Conservation (phyloP, 1,284 basidiomycete species). For the Sporisorium reilianum region DNA sequence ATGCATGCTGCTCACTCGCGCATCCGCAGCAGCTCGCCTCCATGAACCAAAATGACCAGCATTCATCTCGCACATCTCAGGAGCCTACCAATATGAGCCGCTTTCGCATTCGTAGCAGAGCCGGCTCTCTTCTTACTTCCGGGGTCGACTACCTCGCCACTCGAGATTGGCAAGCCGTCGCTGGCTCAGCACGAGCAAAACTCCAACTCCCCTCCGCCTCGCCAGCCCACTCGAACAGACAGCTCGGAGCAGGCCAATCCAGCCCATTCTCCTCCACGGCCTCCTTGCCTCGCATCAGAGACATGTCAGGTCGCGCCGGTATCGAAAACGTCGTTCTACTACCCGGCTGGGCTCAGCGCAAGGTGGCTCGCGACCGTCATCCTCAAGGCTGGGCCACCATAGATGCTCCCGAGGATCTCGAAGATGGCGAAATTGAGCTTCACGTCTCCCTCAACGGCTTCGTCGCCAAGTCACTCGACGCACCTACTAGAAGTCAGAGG, state of each 20-base stretch:
- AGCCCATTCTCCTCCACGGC: slow-evolving; percentile 22
- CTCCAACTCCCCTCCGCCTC: slow-evolving; percentile 25
- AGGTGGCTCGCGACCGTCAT: slow-evolving; percentile 46
- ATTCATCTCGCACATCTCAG: slow-evolving; percentile 22
- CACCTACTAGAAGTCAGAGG: slow-evolving; percentile 44
- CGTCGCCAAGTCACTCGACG: slow-evolving; percentile 29
- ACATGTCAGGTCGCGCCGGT: slow-evolving; percentile 32
- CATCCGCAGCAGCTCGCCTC: slow-evolving; percentile 4
- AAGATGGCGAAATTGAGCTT: slow-evolving; percentile 54
- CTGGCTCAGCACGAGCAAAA: slow-evolving; percentile 28
- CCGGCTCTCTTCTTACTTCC: slow-evolving; percentile 35
- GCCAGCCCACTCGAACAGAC: neutral
- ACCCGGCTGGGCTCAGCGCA: slow-evolving; percentile 51
- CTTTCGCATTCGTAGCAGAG: slow-evolving; percentile 39
- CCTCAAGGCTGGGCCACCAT: slow-evolving; percentile 45
- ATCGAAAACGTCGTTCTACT: slow-evolving; percentile 39
- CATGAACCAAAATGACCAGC: slow-evolving; percentile 32
- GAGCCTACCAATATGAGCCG: slow-evolving; percentile 41
- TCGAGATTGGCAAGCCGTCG: slow-evolving; percentile 43
- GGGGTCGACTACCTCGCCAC: slow-evolving; percentile 41
- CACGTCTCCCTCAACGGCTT: slow-evolving; percentile 44
- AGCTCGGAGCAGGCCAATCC: slow-evolving; percentile 5
- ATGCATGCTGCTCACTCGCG: slow-evolving; percentile 13
- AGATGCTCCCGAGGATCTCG: slow-evolving; percentile 47
- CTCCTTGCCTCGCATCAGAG: slow-evolving; percentile 17